Conservation (phyloP, 2,329 filamentous ascomycete species). For the Hansfordia pulvinata region DNA sequence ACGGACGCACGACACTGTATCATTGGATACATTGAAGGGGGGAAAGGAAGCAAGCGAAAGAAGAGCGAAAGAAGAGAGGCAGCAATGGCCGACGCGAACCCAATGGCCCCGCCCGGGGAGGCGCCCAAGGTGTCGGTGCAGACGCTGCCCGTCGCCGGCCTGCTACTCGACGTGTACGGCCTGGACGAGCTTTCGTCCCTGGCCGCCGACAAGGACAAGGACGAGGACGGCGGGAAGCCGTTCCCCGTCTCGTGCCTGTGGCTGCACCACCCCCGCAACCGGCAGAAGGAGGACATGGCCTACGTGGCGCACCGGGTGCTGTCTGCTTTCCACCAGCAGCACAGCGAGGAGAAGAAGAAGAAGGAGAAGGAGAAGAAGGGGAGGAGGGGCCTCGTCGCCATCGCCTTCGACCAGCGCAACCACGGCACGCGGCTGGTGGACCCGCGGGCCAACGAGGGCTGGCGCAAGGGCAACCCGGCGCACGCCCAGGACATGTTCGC, state of each 20-base stretch:
- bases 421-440: constrained; percentile 66
- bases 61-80: too few relatives aligned
- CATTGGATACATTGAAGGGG: too few relatives aligned
- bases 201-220: constrained; percentile 29
- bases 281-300: constrained; percentile 60
- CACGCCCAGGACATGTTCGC: constrained; percentile 92
- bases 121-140: constrained; percentile 55
- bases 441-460: constrained; percentile 58
- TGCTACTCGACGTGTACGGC: constrained; percentile 70
- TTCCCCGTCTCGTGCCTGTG: constrained; percentile 82
- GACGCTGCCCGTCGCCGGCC: constrained; percentile 61
- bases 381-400: constrained; percentile 55
- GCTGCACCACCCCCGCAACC: constrained; percentile 73
- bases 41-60: too few relatives aligned
- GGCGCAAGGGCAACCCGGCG: constrained; percentile 62
- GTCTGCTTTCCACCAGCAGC: constrained; percentile 47
- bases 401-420: constrained; percentile 86
- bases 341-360: constrained; percentile 12
- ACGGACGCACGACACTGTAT: too few relatives aligned
- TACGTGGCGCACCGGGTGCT: constrained; percentile 58
- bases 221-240: too few relatives aligned
- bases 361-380: constrained; percentile 6
- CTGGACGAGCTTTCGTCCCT: constrained; percentile 53
- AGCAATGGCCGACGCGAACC: too few relatives aligned
- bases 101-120: too few relatives aligned